Conservation (phyloP, 306 rosid species). For the Canavalia ensiformis region DNA sequence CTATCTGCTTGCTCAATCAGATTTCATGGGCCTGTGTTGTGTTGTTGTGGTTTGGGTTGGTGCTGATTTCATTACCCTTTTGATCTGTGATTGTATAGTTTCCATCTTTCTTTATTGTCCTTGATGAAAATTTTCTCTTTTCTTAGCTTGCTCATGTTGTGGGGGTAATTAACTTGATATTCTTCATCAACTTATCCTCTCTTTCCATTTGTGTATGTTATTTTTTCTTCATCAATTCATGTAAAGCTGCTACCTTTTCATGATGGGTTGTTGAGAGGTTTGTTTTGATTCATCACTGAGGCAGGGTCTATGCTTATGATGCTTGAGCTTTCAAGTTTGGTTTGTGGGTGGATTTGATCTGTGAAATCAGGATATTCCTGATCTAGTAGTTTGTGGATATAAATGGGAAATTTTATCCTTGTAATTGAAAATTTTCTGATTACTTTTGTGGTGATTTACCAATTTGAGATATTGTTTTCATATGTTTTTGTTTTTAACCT, state of each 20-base stretch:
- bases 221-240: too few relatives aligned
- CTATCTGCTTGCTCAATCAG: not conserved
- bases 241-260: not conserved
- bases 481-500: not conserved
- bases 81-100: conserved; percentile 20
- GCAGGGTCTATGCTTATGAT: not conserved
- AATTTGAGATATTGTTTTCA: not conserved
- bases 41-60: too few relatives aligned
- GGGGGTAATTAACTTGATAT: not conserved
- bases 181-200: not conserved
- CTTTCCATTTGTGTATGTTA: not conserved
- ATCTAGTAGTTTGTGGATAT: not conserved
- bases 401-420: not conserved
- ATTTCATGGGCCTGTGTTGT: not conserved
- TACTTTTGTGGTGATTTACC: not conserved
- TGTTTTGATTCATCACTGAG: not conserved
- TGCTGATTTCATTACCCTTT: not conserved
- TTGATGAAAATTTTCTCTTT: not conserved
- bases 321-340: not conserved
- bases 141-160: not conserved
- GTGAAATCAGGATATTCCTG: conserved; percentile 2
- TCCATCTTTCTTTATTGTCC: not conserved
- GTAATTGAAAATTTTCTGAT: not conserved
- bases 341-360: conserved; percentile 21
- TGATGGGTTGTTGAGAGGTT: conserved; percentile 8